A percentile compares a stretch with the other conserved stretches of the same genome.
phyloP scores from a whole-genome alignment of 2,329 filamentous ascomycete genomes.

The Ceratocystis albifundus region DNA sequence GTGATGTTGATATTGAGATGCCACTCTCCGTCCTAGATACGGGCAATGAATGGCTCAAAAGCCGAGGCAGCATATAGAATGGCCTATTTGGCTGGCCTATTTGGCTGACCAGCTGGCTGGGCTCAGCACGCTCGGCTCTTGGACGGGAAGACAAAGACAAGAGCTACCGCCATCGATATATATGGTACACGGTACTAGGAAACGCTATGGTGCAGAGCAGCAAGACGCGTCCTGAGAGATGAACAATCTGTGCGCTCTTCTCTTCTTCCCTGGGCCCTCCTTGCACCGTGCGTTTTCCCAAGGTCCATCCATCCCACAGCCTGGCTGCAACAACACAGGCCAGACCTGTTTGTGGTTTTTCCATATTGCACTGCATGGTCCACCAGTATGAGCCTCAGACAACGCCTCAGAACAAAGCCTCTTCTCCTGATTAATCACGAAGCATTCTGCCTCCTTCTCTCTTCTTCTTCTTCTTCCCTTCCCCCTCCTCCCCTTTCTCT shows the following conservation, averaged over 20 bases:
- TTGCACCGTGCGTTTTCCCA: not conserved
- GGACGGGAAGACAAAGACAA: not conserved
- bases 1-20: not conserved
- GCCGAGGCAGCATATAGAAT: not conserved
- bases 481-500: not conserved
- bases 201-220: not conserved
- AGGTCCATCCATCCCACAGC: not conserved
- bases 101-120: not conserved
- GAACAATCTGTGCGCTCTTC: not conserved
- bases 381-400: not conserved
- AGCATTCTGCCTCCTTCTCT: not conserved
- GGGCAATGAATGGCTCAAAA: not conserved
- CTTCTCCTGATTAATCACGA: not conserved
- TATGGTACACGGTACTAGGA: not conserved
- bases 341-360: not conserved
- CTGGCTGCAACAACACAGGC: not conserved
- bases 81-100: no score
- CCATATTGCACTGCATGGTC: not conserved
- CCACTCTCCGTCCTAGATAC: not conserved
- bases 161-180: not conserved
- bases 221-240: not conserved
- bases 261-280: not conserved
- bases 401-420: conserved; percentile 3
- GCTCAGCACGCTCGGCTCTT: not conserved
- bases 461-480: not conserved